Evolutionary conservation across 306 rosid species (phyloP).

Genomic region (Pyrus communis): DNA sequence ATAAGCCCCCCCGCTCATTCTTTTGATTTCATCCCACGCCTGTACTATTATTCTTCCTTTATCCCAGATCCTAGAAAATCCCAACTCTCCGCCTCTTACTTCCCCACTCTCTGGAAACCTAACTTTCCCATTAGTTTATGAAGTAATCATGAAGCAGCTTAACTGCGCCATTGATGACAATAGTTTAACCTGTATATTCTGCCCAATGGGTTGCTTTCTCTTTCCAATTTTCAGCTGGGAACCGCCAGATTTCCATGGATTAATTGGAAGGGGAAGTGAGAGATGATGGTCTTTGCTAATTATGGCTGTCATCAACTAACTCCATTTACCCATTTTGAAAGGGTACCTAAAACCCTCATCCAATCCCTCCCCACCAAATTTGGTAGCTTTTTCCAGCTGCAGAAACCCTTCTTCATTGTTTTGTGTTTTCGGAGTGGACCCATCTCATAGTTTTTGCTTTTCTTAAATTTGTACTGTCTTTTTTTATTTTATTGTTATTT

Average conservation of each 20-base stretch:
- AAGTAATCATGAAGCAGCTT: not conserved
- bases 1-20: conserved; percentile 13
- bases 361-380: not conserved
- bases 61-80: not conserved
- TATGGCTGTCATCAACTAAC: conserved; percentile 8
- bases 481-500: not conserved
- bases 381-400: not conserved
- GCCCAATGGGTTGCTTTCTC: not conserved
- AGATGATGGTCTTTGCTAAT: not conserved
- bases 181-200: not conserved
- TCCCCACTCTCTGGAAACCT: not conserved
- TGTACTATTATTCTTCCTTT: not conserved
- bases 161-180: not conserved
- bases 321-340: conserved; percentile 12
- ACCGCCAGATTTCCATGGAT: not conserved
- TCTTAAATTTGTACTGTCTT: not conserved
- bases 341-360: not conserved
- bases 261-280: not conserved
- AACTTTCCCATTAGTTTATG: not conserved
- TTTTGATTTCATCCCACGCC: conserved; percentile 5
- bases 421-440: conserved; percentile 1
- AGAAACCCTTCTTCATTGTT: not conserved
- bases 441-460: not conserved
- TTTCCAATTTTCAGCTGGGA: not conserved
- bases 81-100: not conserved